A percentile compares a stretch with the other conserved stretches of the same genome.
These are phyloP conservation scores for Viridothelium virens DNA, from an alignment of 495 filamentous ascomycete species.

Conservation along the genomic window DNA sequence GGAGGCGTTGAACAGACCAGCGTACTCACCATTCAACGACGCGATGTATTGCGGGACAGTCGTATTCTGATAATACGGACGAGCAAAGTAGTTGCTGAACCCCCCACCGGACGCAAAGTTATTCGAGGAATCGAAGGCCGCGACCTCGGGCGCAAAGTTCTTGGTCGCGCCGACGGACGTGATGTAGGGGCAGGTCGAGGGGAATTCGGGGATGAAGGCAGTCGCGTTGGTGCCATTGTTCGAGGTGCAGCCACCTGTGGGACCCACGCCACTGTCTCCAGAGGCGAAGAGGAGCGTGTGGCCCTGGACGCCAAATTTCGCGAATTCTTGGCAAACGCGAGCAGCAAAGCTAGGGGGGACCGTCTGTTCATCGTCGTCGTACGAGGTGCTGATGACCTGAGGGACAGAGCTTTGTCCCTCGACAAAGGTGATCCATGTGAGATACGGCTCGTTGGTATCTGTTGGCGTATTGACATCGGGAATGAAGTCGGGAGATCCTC, in stretches of 20 bases:
- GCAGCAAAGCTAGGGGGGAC: slow-evolving; percentile 32
- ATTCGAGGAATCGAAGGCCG: slow-evolving; percentile 21
- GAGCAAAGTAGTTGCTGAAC: slow-evolving; percentile 35
- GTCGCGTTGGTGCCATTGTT: slow-evolving; percentile 31
- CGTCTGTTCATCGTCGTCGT: slow-evolving; percentile 37
- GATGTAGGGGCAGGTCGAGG: slow-evolving; percentile 34
- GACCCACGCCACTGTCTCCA: slow-evolving; percentile 35
- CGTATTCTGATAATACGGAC: slow-evolving; percentile 30
- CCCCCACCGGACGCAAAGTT: slow-evolving; percentile 30
- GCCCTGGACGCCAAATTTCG: slow-evolving; percentile 33
- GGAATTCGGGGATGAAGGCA: slow-evolving; percentile 33
- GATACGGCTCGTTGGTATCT: slow-evolving; percentile 36
- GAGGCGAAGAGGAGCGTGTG: slow-evolving; percentile 33
- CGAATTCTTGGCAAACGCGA: slow-evolving; percentile 32
- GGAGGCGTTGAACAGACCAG: slow-evolving; percentile 33
- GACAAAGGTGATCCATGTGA: slow-evolving; percentile 32
- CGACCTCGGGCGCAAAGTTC: slow-evolving; percentile 35
- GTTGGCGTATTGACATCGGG: slow-evolving; percentile 32
- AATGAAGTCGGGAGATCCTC: slow-evolving; percentile 33
- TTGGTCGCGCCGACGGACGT: slow-evolving; percentile 35
- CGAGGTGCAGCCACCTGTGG: slow-evolving; percentile 24
- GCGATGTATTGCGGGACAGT: slow-evolving; percentile 30
- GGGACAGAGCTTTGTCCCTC: slow-evolving; percentile 29
- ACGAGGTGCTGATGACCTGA: slow-evolving; percentile 36
- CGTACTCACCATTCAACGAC: slow-evolving; percentile 26